Evolutionary conservation across 2,329 filamentous ascomycete genomes (phyloP).

Genomic region (Chaetomium strumarium): DNA sequence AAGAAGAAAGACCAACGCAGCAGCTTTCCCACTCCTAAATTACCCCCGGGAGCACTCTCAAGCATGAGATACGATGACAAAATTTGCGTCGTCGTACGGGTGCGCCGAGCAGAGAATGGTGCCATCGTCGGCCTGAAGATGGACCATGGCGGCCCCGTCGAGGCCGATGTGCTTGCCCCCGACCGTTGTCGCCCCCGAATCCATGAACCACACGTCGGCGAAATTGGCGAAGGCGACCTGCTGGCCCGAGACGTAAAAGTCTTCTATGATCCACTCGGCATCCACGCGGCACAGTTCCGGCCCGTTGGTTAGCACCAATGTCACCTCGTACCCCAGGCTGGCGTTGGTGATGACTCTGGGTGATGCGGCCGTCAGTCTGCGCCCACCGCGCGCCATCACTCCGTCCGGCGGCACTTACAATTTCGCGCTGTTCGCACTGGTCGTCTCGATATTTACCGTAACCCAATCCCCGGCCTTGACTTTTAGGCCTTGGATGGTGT

Average conservation of each 20-base stretch:
- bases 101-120: constrained; percentile 19
- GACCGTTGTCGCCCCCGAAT: constrained; percentile 21
- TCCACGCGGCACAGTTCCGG: constrained; percentile 26
- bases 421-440: constrained; percentile 14
- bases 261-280: constrained; percentile 31
- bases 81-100: constrained; percentile 21
- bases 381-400: not conserved
- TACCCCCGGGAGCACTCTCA: not conserved
- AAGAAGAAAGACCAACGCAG: not conserved
- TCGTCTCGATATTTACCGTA: constrained; percentile 24
- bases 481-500: constrained; percentile 24
- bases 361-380: not conserved
- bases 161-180: constrained; percentile 28
- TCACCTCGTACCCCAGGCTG: constrained; percentile 16
- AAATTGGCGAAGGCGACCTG: constrained; percentile 27
- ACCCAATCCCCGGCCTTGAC: constrained; percentile 29
- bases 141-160: constrained; percentile 24
- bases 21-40: not conserved
- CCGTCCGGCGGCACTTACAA: constrained; percentile 19
- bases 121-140: constrained; percentile 17
- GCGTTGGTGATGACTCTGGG: constrained; percentile 22
- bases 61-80: constrained; percentile 16
- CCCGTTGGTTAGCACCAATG: constrained; percentile 22
- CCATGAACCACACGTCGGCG: constrained; percentile 27
- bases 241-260: constrained; percentile 23